Conservation (phyloP, 2,329 filamentous ascomycete genomes). For the Aspergillus hiratsukae region DNA sequence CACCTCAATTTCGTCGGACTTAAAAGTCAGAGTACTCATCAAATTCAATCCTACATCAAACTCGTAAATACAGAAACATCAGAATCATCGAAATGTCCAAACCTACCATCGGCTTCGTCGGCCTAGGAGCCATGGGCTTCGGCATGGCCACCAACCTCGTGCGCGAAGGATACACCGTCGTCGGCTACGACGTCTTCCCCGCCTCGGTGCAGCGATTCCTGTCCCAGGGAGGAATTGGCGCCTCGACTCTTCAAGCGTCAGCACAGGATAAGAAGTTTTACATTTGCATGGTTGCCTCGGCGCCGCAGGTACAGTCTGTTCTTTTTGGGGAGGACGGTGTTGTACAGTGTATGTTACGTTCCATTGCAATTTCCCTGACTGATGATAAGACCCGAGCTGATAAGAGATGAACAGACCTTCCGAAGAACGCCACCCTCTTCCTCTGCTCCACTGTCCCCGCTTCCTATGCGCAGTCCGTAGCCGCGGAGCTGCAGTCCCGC, state of each 20-base stretch:
- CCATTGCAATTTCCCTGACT: too few relatives aligned
- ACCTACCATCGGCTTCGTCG: constrained; percentile 61
- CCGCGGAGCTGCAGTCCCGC: constrained; percentile 50
- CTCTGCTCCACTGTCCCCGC: constrained; percentile 69
- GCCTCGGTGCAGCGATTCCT: constrained; percentile 64
- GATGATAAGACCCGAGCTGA: neutral
- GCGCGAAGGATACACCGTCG: constrained; percentile 61
- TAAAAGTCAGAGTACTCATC: neutral
- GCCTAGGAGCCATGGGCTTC: constrained; percentile 77
- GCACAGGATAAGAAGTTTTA: constrained; percentile 58
- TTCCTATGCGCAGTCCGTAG: constrained; percentile 59
- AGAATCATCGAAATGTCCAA: constrained; percentile 36
- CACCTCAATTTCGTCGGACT: neutral
- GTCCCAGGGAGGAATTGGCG: constrained; percentile 56
- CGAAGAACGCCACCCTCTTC: constrained; percentile 57
- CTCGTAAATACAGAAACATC: neutral
- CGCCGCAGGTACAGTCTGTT: constrained; percentile 62
- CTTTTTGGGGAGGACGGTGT: constrained; percentile 59
- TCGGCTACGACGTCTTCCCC: constrained; percentile 66
- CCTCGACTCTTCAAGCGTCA: constrained; percentile 57
- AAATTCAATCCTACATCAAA: neutral
- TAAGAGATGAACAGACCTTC: constrained; percentile 38
- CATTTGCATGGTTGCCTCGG: constrained; percentile 72
- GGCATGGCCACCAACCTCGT: constrained; percentile 74
- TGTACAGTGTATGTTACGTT: constrained; percentile 19